Evolutionary conservation across 768 basidiomycete genomes (phyloP), one percentile per base, ranked within the genome.

Genomic region (Tylopilus rubrobrunneus): DNA sequence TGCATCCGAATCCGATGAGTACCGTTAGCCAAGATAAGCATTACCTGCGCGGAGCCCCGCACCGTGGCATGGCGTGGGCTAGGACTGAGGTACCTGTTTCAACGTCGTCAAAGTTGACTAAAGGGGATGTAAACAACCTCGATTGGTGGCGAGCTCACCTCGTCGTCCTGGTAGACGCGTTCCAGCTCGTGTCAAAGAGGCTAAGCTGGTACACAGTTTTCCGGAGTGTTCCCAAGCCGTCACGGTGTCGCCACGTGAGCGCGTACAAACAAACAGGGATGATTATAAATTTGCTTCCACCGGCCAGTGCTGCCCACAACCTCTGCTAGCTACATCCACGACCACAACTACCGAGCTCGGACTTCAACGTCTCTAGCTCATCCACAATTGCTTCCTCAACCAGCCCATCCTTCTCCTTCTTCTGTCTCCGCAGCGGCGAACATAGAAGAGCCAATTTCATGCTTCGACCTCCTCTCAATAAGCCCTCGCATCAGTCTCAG

Each of bases 381-480:
- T 45, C 7, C 48, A 69, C 65, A 47, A 69, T 69, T 69, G 55
- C 63, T 57, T 56, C 65, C 47, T 56, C 62, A 67, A 58, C 44
- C 45, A 23, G n/a, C 19, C 41, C 46, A 47, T 50, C 44, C 41
- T 50, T 44, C 41, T n/a, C 48, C 55, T 55, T 55, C 67, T 70
- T 72, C 70, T 70, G 71, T 71, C 57, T 46, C 56, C 56, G 49
- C 56, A 62, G 56, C 59, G 56, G 64, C 67, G 60, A 65, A 65
- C 54, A 62, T 65, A 69, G 68, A 67, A 71, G 68, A 69, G 51
- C 57, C 46, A 60, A 60, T 69, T 92, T 90, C 89, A 92, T 92
- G 89, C 88, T 89, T 89, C 87, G 86, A 81, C 86, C 86, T 79
- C 86, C 86, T 79, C 82, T 84, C 76, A 77, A 74, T 82, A 83